These are phyloP conservation scores for Beta vulgaris DNA, from an alignment of 148 eudicot genomes.

Conservation along the genomic window DNA sequence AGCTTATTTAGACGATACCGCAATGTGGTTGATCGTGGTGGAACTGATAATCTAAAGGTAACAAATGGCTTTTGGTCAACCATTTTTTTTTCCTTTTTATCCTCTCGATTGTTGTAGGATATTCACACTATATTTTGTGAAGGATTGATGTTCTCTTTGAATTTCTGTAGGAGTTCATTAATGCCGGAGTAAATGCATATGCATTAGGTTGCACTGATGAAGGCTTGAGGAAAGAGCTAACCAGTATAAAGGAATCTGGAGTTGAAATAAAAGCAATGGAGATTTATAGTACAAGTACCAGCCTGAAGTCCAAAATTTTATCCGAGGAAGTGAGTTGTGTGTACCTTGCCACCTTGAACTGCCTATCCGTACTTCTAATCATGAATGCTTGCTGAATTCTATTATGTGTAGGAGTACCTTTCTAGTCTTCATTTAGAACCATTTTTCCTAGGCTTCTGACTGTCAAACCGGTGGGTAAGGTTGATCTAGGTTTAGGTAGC, in stretches of 20 bases:
- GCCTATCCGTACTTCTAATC: neutral
- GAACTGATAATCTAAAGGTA: constrained; percentile 85
- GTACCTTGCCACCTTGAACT: constrained; percentile 1
- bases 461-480: neutral
- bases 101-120: neutral
- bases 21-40: constrained; percentile 82
- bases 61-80: constrained; percentile 8
- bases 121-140: neutral
- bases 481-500: neutral
- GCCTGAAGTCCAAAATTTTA: constrained; percentile 65
- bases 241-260: constrained; percentile 66
- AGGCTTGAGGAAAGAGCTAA: constrained; percentile 75
- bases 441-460: neutral
- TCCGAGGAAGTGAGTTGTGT: constrained; percentile 57
- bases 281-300: constrained; percentile 55
- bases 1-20: constrained; percentile 80
- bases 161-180: constrained; percentile 70
- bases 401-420: too few relatives aligned
- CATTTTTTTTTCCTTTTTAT: neutral
- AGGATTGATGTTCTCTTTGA: neutral
- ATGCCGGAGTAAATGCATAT: constrained; percentile 93
- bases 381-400: neutral
- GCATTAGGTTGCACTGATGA: constrained; percentile 94
- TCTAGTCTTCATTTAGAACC: neutral
- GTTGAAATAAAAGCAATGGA: constrained; percentile 67